phyloP scores from a whole-genome alignment of 164 flowering plant genomes.

The Paratinospora sagittata region DNA sequence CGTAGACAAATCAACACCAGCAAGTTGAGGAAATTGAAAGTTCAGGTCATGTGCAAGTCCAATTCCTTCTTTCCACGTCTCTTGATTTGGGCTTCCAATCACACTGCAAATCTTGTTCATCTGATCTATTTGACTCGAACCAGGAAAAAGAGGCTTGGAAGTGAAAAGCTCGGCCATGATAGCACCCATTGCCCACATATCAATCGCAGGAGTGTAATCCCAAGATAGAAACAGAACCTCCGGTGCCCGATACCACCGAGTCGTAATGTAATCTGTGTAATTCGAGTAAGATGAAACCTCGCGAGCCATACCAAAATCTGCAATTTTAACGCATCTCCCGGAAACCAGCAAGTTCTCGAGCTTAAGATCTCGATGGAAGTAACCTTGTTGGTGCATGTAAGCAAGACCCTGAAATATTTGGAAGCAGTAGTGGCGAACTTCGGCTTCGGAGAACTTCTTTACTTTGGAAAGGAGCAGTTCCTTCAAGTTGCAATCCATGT shows the following conservation, averaged over 20 bases:
- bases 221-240: constrained; percentile 78
- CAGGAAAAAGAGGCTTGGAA: constrained; percentile 66
- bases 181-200: constrained; percentile 92
- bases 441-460: not conserved
- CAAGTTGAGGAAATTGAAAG: not conserved
- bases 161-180: constrained; percentile 74
- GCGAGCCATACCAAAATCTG: constrained; percentile 92
- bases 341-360: not conserved
- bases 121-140: constrained; percentile 29
- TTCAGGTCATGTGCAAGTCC: not conserved
- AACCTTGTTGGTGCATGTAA: not conserved
- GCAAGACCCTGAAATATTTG: too few species aligned
- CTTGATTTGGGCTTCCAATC: not conserved
- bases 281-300: constrained; percentile 67
- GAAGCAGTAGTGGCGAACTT: not conserved
- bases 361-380: not conserved
- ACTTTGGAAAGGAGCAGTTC: not conserved
- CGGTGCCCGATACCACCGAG: constrained; percentile 87
- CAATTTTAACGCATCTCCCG: constrained; percentile 42
- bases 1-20: not conserved
- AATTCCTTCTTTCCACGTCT: not conserved
- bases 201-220: constrained; percentile 33
- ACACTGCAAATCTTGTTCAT: not conserved
- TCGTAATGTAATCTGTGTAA: constrained; percentile 77
- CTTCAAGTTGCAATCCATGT: not conserved